phyloP scores from a whole-genome alignment of 345 rosid species.

The Pelargonium nanum region DNA sequence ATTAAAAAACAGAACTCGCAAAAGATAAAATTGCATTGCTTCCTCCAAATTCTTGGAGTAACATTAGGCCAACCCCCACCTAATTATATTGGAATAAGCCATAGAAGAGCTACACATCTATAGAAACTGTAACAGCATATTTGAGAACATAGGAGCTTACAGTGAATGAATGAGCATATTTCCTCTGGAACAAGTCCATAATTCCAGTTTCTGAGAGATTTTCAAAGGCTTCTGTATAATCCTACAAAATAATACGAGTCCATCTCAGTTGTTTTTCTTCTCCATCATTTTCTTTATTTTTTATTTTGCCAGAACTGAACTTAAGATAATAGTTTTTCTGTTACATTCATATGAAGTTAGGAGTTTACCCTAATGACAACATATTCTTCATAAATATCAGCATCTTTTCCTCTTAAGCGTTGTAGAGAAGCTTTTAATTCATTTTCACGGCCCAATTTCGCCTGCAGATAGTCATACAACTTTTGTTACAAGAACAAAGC shows the following conservation, averaged over 20 bases:
- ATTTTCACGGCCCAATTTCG: conserved; percentile 15
- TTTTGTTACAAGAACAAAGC: too few species aligned
- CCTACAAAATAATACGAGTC: too few species aligned
- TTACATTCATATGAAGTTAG: not conserved
- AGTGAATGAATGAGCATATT: conserved; percentile 28
- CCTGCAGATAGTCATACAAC: conserved; percentile 10
- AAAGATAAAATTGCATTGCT: conserved; percentile 18
- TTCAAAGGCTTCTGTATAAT: too few species aligned
- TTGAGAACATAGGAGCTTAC: conserved; percentile 13
- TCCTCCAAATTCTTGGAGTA: conserved; percentile 34
- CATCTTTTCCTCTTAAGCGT: conserved; percentile 19
- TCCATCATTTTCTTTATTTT: not conserved
- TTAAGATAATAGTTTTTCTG: too few species aligned
- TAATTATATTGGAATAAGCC: not conserved
- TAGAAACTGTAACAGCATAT: not conserved
- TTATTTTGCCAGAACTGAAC: too few species aligned
- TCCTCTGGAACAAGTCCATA: conserved; percentile 28
- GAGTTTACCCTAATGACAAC: conserved; percentile 14
- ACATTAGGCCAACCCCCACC: conserved; percentile 41
- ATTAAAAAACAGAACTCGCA: conserved; percentile 22
- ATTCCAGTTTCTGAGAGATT: too few species aligned
- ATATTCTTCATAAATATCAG: conserved; percentile 18
- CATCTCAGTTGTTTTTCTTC: not conserved
- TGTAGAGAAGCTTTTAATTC: conserved; percentile 15
- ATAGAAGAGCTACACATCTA: not conserved